These are phyloP conservation scores for Lasiosphaeria hispida DNA, from an alignment of 495 filamentous ascomycete genomes.

Conservation along the genomic window DNA sequence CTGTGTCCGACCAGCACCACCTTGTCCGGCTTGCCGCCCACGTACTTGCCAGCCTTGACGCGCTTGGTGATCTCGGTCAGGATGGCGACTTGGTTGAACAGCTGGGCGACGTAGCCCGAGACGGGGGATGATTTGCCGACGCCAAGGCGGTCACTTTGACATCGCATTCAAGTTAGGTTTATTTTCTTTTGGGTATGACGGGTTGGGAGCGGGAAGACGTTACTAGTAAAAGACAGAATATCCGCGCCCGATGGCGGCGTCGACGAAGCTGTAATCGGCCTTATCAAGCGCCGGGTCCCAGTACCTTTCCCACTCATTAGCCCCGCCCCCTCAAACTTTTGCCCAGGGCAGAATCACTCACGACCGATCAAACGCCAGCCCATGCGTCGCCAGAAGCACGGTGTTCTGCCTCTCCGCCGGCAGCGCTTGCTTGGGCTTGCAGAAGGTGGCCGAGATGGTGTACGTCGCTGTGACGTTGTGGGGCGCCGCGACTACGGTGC, in stretches of 20 bases:
- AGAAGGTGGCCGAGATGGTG: slow-evolving; percentile 27
- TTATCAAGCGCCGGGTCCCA: slow-evolving; percentile 57
- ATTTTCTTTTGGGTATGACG: no score
- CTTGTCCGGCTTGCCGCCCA: slow-evolving; percentile 37
- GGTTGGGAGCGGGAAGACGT: no score
- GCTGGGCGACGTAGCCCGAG: slow-evolving; percentile 31
- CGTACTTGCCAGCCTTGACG: slow-evolving; percentile 30
- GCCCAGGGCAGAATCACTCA: slow-evolving; percentile 6
- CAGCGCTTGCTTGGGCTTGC: slow-evolving; percentile 16
- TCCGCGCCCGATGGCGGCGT: slow-evolving; percentile 47
- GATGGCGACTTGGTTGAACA: slow-evolving; percentile 25
- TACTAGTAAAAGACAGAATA: slow-evolving; percentile 52
- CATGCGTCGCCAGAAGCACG: slow-evolving; percentile 27
- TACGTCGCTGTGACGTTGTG: slow-evolving; percentile 17
- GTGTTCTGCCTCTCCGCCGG: slow-evolving; percentile 12
- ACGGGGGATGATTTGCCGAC: slow-evolving; percentile 49
- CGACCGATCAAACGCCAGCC: slow-evolving; percentile 21
- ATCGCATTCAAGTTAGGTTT: no score
- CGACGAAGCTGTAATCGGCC: slow-evolving; percentile 54
- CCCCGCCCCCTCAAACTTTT: no score
- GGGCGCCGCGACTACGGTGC: background rate
- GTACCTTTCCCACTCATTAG: slow-evolving; percentile 34
- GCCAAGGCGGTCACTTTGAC: slow-evolving; percentile 49
- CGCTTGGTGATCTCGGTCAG: slow-evolving; percentile 20
- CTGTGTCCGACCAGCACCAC: slow-evolving; percentile 58